These are phyloP conservation scores for Phaeosphaeriaceae sp. DNA, from an alignment of 2,329 filamentous ascomycete genomes.

Conservation along the genomic window DNA sequence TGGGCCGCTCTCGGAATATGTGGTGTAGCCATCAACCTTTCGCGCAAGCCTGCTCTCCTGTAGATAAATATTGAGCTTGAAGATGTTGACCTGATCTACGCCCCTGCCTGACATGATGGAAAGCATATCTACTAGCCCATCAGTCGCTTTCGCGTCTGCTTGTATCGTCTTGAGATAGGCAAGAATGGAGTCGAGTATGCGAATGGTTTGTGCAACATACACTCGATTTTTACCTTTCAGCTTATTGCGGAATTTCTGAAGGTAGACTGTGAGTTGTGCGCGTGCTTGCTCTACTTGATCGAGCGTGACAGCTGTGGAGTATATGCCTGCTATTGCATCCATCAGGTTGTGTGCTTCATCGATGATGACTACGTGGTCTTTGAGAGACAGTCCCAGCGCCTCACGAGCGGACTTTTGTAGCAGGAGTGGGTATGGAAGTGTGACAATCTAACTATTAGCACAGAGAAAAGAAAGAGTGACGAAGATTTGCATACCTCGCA, in stretches of 20 bases:
- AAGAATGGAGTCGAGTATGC: conserved; percentile 80
- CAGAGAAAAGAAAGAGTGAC: neutral
- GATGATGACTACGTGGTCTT: conserved; percentile 89
- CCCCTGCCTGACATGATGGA: conserved; percentile 82
- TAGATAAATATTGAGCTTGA: conserved; percentile 85
- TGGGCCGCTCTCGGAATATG: conserved; percentile 63
- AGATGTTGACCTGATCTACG: conserved; percentile 93
- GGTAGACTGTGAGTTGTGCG: conserved; percentile 79
- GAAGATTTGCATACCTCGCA: conserved; percentile 66
- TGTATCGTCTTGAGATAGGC: conserved; percentile 68
- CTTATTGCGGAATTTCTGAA: conserved; percentile 85
- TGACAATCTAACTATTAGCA: conserved; percentile 69
- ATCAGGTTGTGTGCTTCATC: conserved; percentile 98
- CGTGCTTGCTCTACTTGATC: conserved; percentile 75
- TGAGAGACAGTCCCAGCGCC: conserved; percentile 83
- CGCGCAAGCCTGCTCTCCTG: conserved; percentile 91
- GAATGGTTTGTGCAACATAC: conserved; percentile 86
- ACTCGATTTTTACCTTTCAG: conserved; percentile 90
- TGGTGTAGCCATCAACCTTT: conserved; percentile 90
- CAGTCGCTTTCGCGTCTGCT: conserved; percentile 51
- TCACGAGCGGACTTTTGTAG: conserved; percentile 87
- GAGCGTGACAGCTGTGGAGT: conserved; percentile 79
- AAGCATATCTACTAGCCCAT: conserved; percentile 74
- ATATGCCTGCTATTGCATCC: conserved; percentile 88
- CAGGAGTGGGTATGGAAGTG: conserved; percentile 88